Base-by-base conservation (phyloP, 192 early-diverging fungal species). In the Umbelopsis vinacea region DNA sequence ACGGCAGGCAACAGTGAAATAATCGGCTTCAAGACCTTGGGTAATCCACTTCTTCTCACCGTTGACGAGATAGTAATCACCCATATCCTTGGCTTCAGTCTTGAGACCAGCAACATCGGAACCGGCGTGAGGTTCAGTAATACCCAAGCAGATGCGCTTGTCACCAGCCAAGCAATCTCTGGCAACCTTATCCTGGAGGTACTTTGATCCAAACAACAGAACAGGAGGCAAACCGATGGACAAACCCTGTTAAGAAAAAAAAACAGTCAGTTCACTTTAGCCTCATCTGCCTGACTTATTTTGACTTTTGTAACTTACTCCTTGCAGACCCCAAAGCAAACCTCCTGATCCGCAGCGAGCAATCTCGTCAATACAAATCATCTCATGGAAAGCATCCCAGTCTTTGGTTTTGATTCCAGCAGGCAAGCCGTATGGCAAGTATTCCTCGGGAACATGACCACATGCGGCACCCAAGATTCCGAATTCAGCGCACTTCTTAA, bases 41-140 rank as follows among this genome's bases (percentile, higher is more conserved):
- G 96, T 98, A 78, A 98, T 98, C 96, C 96, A 98, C 93, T 95
- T 98, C 87, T 98, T 98, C 74, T 91, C 86, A 57, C 95, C 95
- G 74, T 92, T 93, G 48, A 93, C 80, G 1, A 92, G 55, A 86
- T 89, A 95, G 67, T 90, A 84, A 80, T 93, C 88, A 22, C 92
- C 91, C 78, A 84, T 88, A 71, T 91, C 88, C 40, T 87, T 87
- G 14, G 92, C 93, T 26, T 77, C 85, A 35, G 92, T 93, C 52
- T 83, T 83, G 29, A 91, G 72, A 26, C 92, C 90, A 37, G 92
- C 91, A 24, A 93, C 91, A 53, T 93, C 92, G 11, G 88, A 90
- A 14, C 92, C 92, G 24, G 92, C 92, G 22, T 87, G 88, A 8
- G 91, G 92, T 78, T 93, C 92, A 21, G 91, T 93, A 26, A 91